Conservation (phyloP, 108 stramenopile species). For the Nitzschia putrida region DNA sequence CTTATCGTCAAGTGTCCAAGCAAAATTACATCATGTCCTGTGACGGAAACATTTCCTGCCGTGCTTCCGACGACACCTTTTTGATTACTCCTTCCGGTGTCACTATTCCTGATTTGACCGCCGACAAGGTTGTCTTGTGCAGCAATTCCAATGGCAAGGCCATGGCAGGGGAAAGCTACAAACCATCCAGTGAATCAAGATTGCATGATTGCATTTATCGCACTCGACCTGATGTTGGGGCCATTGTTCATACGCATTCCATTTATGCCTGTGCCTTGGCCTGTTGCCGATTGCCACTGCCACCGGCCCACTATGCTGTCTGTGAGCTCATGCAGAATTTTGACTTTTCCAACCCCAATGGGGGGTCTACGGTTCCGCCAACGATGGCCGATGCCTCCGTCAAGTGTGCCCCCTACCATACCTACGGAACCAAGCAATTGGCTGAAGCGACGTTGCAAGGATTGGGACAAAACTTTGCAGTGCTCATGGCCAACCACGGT, state of each 20-base stretch:
- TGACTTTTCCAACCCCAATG: not conserved
- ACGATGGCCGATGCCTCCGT: slow-evolving; percentile 4
- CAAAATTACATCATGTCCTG: slow-evolving; percentile 23
- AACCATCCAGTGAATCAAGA: slow-evolving; percentile 15
- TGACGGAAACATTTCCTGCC: slow-evolving; percentile 21
- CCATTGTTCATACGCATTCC: slow-evolving; percentile 24
- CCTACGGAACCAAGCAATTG: slow-evolving; percentile 21
- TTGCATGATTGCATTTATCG: slow-evolving; percentile 21
- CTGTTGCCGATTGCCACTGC: slow-evolving; percentile 26
- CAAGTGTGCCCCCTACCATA: slow-evolving; percentile 23
- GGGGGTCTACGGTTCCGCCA: slow-evolving; percentile 1
- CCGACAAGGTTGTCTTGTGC: slow-evolving; percentile 19
- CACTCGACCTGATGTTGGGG: slow-evolving; percentile 23
- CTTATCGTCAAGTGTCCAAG: slow-evolving; percentile 15
- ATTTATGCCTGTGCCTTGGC: slow-evolving; percentile 29
- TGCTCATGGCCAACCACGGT: slow-evolving; percentile 30
- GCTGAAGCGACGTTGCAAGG: slow-evolving; percentile 11
- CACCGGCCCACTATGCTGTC: slow-evolving; percentile 28
- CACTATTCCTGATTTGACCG: not conserved
- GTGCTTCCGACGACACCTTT: slow-evolving; percentile 6
- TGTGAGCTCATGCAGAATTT: slow-evolving; percentile 19
- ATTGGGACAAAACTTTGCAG: slow-evolving; percentile 23
- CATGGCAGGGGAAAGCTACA: not conserved
- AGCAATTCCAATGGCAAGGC: slow-evolving; percentile 11
- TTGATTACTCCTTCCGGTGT: slow-evolving; percentile 32